phyloP scores from a whole-genome alignment of 108 stramenopile genomes.

The Cyclotella kingstonii region DNA sequence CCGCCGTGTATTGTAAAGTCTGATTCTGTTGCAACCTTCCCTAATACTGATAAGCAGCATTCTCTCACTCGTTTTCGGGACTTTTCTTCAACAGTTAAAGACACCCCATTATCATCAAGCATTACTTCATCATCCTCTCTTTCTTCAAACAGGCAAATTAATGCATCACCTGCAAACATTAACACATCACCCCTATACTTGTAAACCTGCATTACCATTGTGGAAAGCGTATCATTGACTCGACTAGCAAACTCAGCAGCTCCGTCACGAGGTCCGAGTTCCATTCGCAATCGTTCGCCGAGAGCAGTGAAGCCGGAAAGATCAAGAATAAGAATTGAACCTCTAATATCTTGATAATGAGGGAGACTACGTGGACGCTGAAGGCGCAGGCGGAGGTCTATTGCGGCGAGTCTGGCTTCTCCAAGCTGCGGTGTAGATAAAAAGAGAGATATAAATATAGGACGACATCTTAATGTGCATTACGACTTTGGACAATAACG shows the following conservation, averaged over 20 bases:
- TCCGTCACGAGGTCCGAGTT: slow-evolving; percentile 45
- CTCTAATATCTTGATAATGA: slow-evolving; percentile 39
- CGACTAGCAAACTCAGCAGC: slow-evolving; percentile 49
- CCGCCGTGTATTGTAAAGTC: slow-evolving; percentile 48
- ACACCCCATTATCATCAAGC: slow-evolving; percentile 15
- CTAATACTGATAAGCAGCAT: slow-evolving; percentile 37
- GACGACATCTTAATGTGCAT: neutral
- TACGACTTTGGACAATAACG: neutral
- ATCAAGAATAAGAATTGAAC: slow-evolving; percentile 48
- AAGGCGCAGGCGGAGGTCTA: slow-evolving; percentile 40
- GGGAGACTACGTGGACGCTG: slow-evolving; percentile 38
- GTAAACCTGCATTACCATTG: slow-evolving; percentile 50
- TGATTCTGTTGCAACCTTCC: slow-evolving; percentile 30
- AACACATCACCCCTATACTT: slow-evolving; percentile 62
- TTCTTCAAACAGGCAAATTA: slow-evolving; percentile 58
- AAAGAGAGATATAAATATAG: neutral
- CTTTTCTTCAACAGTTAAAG: slow-evolving; percentile 17
- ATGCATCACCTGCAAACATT: slow-evolving; percentile 70
- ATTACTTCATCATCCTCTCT: slow-evolving; percentile 19
- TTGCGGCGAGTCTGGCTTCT: slow-evolving; percentile 28
- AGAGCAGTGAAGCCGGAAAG: slow-evolving; percentile 51
- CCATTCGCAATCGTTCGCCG: slow-evolving; percentile 45
- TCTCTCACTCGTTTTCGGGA: slow-evolving; percentile 28
- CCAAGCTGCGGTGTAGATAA: slow-evolving; percentile 12
- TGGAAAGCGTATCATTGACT: slow-evolving; percentile 49